Percentiles rank a stretch among this genome's conserved stretches.
These are phyloP conservation scores for Lasiosphaeria ovina DNA, from an alignment of 495 filamentous ascomycete species.

Conservation along the genomic window DNA sequence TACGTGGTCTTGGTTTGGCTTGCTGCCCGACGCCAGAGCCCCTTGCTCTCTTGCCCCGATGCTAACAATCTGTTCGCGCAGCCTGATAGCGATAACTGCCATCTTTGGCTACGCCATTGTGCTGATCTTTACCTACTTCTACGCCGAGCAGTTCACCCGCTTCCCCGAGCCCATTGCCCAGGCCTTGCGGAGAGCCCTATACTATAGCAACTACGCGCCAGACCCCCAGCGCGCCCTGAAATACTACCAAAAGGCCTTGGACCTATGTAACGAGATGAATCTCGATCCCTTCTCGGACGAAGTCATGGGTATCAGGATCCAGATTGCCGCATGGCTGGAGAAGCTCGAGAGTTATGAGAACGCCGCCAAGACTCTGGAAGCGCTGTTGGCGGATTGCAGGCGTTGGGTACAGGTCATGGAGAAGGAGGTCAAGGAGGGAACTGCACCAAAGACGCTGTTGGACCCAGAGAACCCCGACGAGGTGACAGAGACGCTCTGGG, in stretches of 20 bases:
- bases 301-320: constrained; percentile 82
- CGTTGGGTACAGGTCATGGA: constrained; percentile 61
- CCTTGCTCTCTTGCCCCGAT: not conserved
- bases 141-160: constrained; percentile 52
- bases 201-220: constrained; percentile 72
- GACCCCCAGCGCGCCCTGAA: constrained; percentile 73
- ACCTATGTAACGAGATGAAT: constrained; percentile 62
- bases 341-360: constrained; percentile 62
- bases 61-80: constrained; percentile 12
- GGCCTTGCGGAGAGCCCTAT: constrained; percentile 79
- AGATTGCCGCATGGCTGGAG: constrained; percentile 75
- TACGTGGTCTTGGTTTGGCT: constrained; percentile 1
- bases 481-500: constrained; percentile 49
- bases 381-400: constrained; percentile 57
- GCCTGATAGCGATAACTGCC: constrained; percentile 48
- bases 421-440: constrained; percentile 50
- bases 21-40: not conserved
- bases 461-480: constrained; percentile 9
- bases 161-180: constrained; percentile 80
- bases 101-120: constrained; percentile 57
- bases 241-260: constrained; percentile 75
- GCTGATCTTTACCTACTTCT: constrained; percentile 68
- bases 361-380: constrained; percentile 72
- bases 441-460: constrained; percentile 30
- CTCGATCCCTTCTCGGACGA: constrained; percentile 90